Evolutionary conservation across 2,329 filamentous ascomycete species (phyloP).

Genomic region (Aspergillus caelatus): DNA sequence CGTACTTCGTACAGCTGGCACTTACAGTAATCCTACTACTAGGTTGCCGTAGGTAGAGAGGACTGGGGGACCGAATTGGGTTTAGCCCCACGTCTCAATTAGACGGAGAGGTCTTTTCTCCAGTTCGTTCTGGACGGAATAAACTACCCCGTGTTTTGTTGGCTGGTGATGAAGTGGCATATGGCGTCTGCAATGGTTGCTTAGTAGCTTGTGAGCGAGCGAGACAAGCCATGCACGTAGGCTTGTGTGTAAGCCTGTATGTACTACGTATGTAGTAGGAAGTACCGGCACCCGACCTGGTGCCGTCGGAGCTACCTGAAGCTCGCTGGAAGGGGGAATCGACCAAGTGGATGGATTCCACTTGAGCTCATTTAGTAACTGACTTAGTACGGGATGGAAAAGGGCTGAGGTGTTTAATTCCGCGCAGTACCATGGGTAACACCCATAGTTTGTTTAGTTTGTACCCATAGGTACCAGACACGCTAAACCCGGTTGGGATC

Average conservation of each 20-base stretch:
- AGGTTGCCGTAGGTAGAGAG: neutral
- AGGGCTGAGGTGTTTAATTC: neutral
- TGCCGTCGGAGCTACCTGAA: neutral
- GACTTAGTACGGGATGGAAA: neutral
- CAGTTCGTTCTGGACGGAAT: neutral
- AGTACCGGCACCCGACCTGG: neutral
- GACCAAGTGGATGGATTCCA: neutral
- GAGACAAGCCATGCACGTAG: neutral
- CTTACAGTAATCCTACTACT: neutral
- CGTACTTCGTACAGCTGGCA: neutral
- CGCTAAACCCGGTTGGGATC: neutral
- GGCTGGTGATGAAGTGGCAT: conserved; percentile 1
- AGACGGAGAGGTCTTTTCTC: neutral
- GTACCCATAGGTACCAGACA: neutral
- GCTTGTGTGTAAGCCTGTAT: neutral
- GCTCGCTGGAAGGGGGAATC: neutral
- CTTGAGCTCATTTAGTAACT: neutral
- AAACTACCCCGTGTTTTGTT: conserved; percentile 5
- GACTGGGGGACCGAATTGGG: neutral
- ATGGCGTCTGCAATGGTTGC: neutral
- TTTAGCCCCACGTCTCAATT: neutral
- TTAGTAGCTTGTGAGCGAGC: neutral
- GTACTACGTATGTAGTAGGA: neutral
- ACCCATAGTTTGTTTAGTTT: neutral
- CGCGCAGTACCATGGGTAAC: neutral